Base-by-base conservation (phyloP, 345 rosid species). In the Camelina neglecta region DNA sequence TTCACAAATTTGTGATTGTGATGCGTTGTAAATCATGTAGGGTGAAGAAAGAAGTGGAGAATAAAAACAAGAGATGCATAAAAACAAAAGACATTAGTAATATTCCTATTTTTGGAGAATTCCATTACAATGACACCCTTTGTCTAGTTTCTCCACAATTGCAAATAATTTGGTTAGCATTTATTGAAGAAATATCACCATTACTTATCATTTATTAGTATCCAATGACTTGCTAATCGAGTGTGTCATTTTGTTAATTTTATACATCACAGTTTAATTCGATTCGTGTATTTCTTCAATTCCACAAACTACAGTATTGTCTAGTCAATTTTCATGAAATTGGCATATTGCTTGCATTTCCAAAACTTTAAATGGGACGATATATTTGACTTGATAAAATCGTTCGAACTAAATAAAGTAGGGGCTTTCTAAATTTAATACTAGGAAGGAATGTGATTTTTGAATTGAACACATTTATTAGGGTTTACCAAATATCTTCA, bases 161-260 rank as follows among this genome's bases (percentile, higher is more conserved):
- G 68, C 33, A 60, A 36, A 67, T 63, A 55, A 67, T 75, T 75
- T 50, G 64, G 69, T 75, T 68, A 15, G 6, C 57, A 68, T 68
- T 68, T 51, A 68, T 67, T 75, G 62, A 29, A 50, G 62, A 26
- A 13, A 59, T 39, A 26, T 50, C 53, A 26, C 67, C 15, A 49
- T 67, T 49, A 53, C 29, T 18, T 50, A 49, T 67, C 33, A 57
- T 24, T 54, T 58, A 24, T 58, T 18, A 24, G 48, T 18, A 24
- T 57, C 31, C 77, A 73, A 73, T 55, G 10, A 55, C 71, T 57
- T 54, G 21, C 56, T 39, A 45, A 44, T 29, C 31, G 31, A 29
- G 31, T 29, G 31, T 29, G 5, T 29, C 31, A 29, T 29, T 29
- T 29, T 0, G 31, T 29, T 29, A 29, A 29, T 29, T 29, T 29